Conservation (phyloP, 2,329 filamentous ascomycete genomes). For the Monilinia polystroma region DNA sequence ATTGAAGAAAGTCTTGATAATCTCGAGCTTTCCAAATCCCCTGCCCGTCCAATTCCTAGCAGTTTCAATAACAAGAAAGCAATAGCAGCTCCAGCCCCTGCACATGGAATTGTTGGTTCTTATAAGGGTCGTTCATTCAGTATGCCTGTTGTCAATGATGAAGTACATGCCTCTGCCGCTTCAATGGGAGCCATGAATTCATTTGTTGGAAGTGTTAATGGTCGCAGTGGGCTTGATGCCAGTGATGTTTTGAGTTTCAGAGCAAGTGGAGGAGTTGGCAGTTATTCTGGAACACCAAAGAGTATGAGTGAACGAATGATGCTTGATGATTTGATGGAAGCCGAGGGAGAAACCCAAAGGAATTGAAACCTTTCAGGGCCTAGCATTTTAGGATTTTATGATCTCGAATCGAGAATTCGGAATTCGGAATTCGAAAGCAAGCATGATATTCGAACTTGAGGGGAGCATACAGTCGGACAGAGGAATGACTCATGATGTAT, state of each 20-base stretch:
- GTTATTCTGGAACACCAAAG: conserved; percentile 33
- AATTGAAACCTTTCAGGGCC: background rate
- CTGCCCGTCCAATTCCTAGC: conserved; percentile 9
- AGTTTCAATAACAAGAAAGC: conserved; percentile 10
- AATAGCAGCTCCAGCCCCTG: conserved; percentile 3
- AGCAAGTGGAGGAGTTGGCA: conserved; percentile 30
- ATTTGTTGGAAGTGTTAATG: conserved; percentile 52
- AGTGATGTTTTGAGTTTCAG: conserved; percentile 34
- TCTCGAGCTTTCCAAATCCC: conserved; percentile 24
- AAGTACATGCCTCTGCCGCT: conserved; percentile 50
- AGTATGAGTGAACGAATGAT: conserved; percentile 39
- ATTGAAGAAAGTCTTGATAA: conserved; percentile 17
- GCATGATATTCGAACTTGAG: background rate
- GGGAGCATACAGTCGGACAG: background rate
- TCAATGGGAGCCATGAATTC: conserved; percentile 50
- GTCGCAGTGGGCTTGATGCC: conserved; percentile 36
- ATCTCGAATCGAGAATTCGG: background rate
- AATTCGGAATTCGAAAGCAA: background rate
- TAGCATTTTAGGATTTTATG: background rate
- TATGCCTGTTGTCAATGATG: conserved; percentile 52
- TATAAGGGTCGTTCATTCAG: conserved; percentile 53
- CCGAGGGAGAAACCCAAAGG: conserved; percentile 22
- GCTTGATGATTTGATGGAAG: conserved; percentile 37
- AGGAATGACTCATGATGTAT: conserved; percentile 4
- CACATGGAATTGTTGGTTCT: conserved; percentile 46